Evolutionary conservation across 352 stramenopile genomes (phyloP), one percentile per base, ranked within the genome.

Genomic region (Phytophthora uliginosa): DNA sequence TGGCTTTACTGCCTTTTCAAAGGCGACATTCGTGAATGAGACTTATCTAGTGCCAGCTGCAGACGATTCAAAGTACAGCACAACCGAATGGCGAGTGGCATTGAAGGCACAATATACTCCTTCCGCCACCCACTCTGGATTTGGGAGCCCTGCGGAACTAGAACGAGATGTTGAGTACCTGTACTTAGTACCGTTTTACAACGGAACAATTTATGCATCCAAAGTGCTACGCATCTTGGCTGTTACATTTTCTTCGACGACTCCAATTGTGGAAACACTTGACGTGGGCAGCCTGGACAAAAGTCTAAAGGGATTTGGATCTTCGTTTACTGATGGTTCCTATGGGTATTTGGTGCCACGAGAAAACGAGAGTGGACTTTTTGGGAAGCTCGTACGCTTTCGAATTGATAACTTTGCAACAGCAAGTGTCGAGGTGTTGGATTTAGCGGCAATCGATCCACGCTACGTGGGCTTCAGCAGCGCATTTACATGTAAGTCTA

Each of bases 261-360:
- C 51, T 7, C 86, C 88, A 9, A 71, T 90, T 28, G 82, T 93
- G 20, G 60, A 93, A 54, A 78, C 77, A 60, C 75, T 95, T 22
- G 73, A 91, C 33, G 66, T 95, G 15, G 81, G 76, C 0, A 57
- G 24, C 10, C 76, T 93, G 24, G 72, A 83, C 47, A 58, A 77
- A 7, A 74, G 56, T 8, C 72, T 94, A 10, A 77, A 64, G 22
- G 88, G 88, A 17, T 95, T 94, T 61, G 69, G 51, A 0, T 77
- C 84, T 2, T 85, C 83, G 7, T 94, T 94, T 61, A 87, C 79
- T 0, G 78, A 91, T 51, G 75, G 77, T 2, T 74, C 69, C 28
- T 94, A 82, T 34, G 86, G 80, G 3, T 95, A 94, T 72, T 88
- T 95, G 54, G 82, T 94, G 17, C 81, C 88, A 8, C 69, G 73